These are phyloP conservation scores for Aureobasidium melanogenum DNA, from an alignment of 2,329 filamentous ascomycete genomes.

Conservation along the genomic window DNA sequence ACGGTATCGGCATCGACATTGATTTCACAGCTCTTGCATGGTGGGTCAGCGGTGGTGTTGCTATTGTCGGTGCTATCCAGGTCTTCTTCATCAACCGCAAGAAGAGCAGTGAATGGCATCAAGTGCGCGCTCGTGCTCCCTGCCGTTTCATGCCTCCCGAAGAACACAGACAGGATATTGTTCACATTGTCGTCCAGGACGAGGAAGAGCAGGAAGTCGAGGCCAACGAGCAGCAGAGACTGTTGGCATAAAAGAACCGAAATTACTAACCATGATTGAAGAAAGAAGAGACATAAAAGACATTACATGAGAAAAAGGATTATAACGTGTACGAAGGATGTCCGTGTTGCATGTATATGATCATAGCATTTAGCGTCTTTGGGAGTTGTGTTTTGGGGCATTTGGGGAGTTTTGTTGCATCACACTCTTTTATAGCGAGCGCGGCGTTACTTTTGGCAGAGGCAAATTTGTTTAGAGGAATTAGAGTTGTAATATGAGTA, in stretches of 20 bases:
- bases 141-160: slow-evolving; percentile 22
- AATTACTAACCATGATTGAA: background rate
- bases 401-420: background rate
- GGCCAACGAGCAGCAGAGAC: background rate
- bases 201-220: slow-evolving; percentile 8
- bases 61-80: slow-evolving; percentile 47
- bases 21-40: slow-evolving; percentile 54
- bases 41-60: slow-evolving; percentile 51
- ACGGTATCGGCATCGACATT: slow-evolving; percentile 50
- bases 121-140: slow-evolving; percentile 18
- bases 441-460: background rate
- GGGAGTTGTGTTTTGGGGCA: background rate
- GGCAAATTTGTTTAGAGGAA: background rate
- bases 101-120: slow-evolving; percentile 30
- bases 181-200: slow-evolving; percentile 17
- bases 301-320: background rate
- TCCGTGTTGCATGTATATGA: background rate
- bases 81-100: slow-evolving; percentile 46
- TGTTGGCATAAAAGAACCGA: background rate
- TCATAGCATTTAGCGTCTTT: background rate
- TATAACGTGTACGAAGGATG: background rate
- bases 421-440: background rate
- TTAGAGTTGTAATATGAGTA: background rate
- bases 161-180: slow-evolving; percentile 14
- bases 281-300: background rate